Percentiles rank a stretch among this genome's conserved stretches.
Evolutionary conservation across 768 basidiomycete genomes (phyloP).

Genomic region (Ephemerocybe angulata): DNA sequence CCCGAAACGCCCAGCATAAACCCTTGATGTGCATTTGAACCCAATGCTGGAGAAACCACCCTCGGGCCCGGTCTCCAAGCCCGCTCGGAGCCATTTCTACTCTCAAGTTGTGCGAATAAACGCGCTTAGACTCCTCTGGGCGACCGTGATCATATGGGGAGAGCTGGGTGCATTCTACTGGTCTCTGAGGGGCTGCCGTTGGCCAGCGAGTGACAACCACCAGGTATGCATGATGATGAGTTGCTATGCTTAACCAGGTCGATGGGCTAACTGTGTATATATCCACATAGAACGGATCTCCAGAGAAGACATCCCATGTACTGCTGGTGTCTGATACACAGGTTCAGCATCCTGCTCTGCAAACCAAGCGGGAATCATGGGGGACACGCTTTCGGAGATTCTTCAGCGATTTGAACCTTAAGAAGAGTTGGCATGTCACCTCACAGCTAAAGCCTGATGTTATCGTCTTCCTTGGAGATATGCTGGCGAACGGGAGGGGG

Average conservation of each 20-base stretch:
- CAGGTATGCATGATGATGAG: slow-evolving; percentile 21
- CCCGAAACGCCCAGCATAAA: too few relatives aligned
- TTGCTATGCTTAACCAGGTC: neutral
- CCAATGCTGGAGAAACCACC: too few relatives aligned
- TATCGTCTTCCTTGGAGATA: slow-evolving; percentile 77
- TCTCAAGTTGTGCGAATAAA: slow-evolving; percentile 35
- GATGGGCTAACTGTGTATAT: neutral
- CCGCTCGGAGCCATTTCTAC: slow-evolving; percentile 15
- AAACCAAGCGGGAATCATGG: slow-evolving; percentile 40
- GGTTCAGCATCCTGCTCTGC: slow-evolving; percentile 40
- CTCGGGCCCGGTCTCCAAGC: too few relatives aligned
- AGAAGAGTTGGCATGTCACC: slow-evolving; percentile 67
- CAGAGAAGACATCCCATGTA: slow-evolving; percentile 45
- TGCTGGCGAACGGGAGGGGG: slow-evolving; percentile 62
- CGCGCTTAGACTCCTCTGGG: slow-evolving; percentile 48
- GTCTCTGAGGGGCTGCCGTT: slow-evolving; percentile 54
- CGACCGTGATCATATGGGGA: slow-evolving; percentile 59
- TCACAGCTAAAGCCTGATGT: slow-evolving; percentile 54
- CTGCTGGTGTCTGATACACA: slow-evolving; percentile 71
- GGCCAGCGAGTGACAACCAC: slow-evolving; percentile 45
- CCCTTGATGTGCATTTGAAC: too few relatives aligned
- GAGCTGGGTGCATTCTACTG: slow-evolving; percentile 60
- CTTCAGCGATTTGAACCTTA: slow-evolving; percentile 56
- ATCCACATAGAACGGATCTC: slow-evolving; percentile 9
- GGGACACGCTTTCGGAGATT: slow-evolving; percentile 37